Evolutionary conservation across 2,329 filamentous ascomycete species (phyloP), one percentile per base, ranked within the genome.

Genomic region (Colletotrichum cuscutae): DNA sequence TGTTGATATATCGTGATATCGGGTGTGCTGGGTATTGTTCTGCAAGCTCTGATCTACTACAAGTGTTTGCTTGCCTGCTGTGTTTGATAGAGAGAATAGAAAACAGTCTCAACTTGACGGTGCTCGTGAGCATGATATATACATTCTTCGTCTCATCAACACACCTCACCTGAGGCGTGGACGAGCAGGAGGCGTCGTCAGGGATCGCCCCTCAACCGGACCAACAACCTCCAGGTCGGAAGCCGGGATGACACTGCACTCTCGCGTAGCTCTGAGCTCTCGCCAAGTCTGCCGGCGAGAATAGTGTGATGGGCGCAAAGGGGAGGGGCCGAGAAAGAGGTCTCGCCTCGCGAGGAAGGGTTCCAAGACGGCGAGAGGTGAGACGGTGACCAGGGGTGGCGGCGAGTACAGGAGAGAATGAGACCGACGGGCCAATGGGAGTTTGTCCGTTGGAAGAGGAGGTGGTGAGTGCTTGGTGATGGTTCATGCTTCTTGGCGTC

Each of bases 111-210:
- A 24, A 7, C 24, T 8, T n/a, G 24, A n/a, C 59, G 46, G 24
- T 49, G 42, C 56, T 61, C 46, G 2, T 11, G 30, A 54, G 42
- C 56, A 54, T 22, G 56, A 61, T 66, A 67, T 71, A 67, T 60
- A 60, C 32, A 22, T 22, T 24, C 6, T 32, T n/a, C 3, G 4
- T 53, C 42, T 53, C 59, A 37, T 22, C 19, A 53, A 53, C 60
- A 22, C n/a, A 46, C 42, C 22, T 37, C 28, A 49, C 56, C 49
- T 2, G 35, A 28, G 42, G 42, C 19, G 19, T 49, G 42, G 2
- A 2, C 7, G 0, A 22, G 42, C 0, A 0, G 2, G 64, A 54
- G 42, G 68, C 42, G 30, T 37, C 61, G 26, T 26, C 68, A 54
- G 19, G 61, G 61, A 66, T 35, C 15, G 15, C 8, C 28, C 30